A percentile compares a stretch with the other conserved stretches of the same genome.
Evolutionary conservation across 805 yeast genomes (phyloP).

Genomic region (Ascoidea rubescens): DNA sequence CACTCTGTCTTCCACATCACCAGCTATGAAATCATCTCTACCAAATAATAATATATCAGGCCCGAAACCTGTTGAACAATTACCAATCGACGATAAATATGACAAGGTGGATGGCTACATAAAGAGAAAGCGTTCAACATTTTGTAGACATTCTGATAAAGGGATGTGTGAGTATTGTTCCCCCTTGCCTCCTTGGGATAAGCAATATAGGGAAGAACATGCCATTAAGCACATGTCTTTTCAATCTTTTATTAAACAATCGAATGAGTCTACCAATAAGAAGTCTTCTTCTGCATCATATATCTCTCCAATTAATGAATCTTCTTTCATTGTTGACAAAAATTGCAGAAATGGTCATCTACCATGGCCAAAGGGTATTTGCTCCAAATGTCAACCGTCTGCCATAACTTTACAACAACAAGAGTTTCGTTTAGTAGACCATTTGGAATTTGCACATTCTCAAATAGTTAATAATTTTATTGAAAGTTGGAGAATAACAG

Average conservation of each 20-base stretch:
- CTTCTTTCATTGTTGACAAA: slow-evolving; percentile 45
- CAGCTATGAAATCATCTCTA: too few species aligned
- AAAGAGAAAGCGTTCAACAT: slow-evolving; percentile 37
- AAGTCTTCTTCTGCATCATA: slow-evolving; percentile 47
- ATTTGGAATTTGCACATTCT: slow-evolving; percentile 77
- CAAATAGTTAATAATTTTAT: slow-evolving; percentile 68
- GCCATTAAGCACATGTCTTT: slow-evolving; percentile 80
- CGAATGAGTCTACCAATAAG: slow-evolving; percentile 55
- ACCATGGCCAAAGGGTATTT: slow-evolving; percentile 91
- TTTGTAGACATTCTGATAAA: slow-evolving; percentile 79
- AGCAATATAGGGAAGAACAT: slow-evolving; percentile 54
- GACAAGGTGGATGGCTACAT: slow-evolving; percentile 65
- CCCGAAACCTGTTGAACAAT: slow-evolving; percentile 29
- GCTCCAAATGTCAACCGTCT: slow-evolving; percentile 94
- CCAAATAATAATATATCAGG: slow-evolving; percentile 3
- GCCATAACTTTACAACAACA: slow-evolving; percentile 89
- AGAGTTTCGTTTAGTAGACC: slow-evolving; percentile 90
- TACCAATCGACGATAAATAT: slow-evolving; percentile 51
- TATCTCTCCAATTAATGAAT: slow-evolving; percentile 67
- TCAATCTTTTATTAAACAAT: slow-evolving; percentile 66
- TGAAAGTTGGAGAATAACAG: slow-evolving; percentile 84
- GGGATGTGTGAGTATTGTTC: slow-evolving; percentile 99
- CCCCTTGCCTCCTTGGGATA: slow-evolving; percentile 93
- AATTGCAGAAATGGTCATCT: slow-evolving; percentile 71
- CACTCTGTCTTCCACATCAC: too few species aligned